Evolutionary conservation across 2,329 filamentous ascomycete species (phyloP).

Genomic region (Diaporthe sp.): DNA sequence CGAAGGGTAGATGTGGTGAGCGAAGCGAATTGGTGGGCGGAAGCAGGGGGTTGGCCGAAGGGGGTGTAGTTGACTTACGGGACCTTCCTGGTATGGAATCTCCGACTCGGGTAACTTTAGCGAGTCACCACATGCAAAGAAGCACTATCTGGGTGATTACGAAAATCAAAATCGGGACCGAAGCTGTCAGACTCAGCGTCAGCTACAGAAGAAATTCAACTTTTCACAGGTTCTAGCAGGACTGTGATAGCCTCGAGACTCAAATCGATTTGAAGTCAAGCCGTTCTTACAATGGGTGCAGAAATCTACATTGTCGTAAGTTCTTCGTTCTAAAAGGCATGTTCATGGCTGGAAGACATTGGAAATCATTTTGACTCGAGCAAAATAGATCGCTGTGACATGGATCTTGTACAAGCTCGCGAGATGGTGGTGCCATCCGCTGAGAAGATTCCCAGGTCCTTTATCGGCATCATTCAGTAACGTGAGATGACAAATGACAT

Average conservation of each 20-base stretch:
- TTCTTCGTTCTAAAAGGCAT: not conserved
- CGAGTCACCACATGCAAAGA: not conserved
- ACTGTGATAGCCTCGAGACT: not conserved
- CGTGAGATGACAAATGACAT: not conserved
- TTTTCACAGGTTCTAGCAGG: not conserved
- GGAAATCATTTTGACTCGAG: not conserved
- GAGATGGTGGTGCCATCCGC: not conserved
- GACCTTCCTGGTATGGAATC: not conserved
- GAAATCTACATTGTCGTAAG: not conserved
- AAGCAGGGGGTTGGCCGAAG: not conserved
- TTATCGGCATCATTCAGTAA: slow-evolving; percentile 1
- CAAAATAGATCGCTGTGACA: not conserved
- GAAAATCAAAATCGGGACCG: not conserved
- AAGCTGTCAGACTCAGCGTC: not conserved
- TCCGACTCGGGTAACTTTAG: not conserved
- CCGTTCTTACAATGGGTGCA: not conserved
- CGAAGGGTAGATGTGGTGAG: not conserved
- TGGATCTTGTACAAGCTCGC: not conserved
- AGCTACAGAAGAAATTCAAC: not conserved
- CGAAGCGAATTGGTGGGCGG: not conserved
- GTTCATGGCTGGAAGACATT: not conserved
- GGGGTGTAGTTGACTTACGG: not conserved
- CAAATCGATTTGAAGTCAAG: not conserved
- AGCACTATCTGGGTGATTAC: not conserved
- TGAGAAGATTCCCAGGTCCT: not conserved